Evolutionary conservation across 2,329 filamentous ascomycete species (phyloP).

Genomic region (Fusarium nurragi): DNA sequence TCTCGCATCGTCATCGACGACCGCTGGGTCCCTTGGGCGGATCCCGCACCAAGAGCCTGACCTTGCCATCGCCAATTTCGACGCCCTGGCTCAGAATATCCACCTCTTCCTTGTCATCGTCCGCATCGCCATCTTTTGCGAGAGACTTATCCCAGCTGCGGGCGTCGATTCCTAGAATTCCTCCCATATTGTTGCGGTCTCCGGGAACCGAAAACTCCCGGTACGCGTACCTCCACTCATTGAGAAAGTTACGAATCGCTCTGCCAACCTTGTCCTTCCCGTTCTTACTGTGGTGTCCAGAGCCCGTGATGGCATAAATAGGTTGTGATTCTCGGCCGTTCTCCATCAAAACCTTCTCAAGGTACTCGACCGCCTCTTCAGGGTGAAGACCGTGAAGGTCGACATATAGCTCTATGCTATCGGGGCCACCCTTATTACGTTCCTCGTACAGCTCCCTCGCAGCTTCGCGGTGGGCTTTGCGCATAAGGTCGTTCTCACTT

Average conservation of each 20-base stretch:
- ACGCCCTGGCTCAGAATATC: slow-evolving; percentile 73
- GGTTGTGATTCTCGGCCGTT: slow-evolving; percentile 78
- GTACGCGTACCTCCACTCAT: slow-evolving; percentile 95
- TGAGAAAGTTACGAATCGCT: slow-evolving; percentile 87
- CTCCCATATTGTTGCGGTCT: slow-evolving; percentile 84
- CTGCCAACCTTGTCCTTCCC: slow-evolving; percentile 99
- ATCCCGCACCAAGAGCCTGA: slow-evolving; percentile 70
- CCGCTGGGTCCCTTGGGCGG: slow-evolving; percentile 66
- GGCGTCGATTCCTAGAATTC: slow-evolving; percentile 75
- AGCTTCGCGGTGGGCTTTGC: slow-evolving; percentile 94
- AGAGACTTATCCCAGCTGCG: slow-evolving; percentile 73
- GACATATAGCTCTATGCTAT: slow-evolving; percentile 82
- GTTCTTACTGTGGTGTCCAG: slow-evolving; percentile 97
- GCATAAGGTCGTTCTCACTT: slow-evolving; percentile 96
- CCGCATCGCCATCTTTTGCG: slow-evolving; percentile 56
- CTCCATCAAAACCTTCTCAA: slow-evolving; percentile 86
- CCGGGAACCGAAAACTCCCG: slow-evolving; percentile 96
- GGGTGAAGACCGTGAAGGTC: slow-evolving; percentile 98
- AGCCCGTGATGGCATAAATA: slow-evolving; percentile 95
- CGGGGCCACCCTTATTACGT: slow-evolving; percentile 76
- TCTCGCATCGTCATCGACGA: slow-evolving; percentile 51
- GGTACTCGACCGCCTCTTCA: slow-evolving; percentile 94
- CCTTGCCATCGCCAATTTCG: slow-evolving; percentile 73
- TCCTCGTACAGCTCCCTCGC: slow-evolving; percentile 92
- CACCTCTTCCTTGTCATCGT: slow-evolving; percentile 56